phyloP scores from a whole-genome alignment of 2,329 filamentous ascomycete species.

The Ilyonectria mors-panacis region DNA sequence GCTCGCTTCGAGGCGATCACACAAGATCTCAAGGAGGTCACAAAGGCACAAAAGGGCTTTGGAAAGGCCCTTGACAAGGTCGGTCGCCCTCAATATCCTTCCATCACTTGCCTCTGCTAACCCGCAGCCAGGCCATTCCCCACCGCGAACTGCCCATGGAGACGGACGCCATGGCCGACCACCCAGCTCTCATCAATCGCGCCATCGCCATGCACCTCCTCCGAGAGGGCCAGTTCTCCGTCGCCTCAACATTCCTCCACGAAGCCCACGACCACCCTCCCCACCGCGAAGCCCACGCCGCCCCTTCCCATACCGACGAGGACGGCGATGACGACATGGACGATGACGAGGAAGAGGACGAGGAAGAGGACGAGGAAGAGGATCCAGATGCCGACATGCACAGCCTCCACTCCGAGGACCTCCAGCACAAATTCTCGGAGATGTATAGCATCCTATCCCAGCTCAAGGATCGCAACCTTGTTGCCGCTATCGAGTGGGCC shows the following conservation, averaged over 20 bases:
- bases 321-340: conserved; percentile 54
- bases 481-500: conserved; percentile 91
- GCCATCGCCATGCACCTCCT: conserved; percentile 97
- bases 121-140: conserved; percentile 54
- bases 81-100: conserved; percentile 36
- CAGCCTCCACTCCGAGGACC: conserved; percentile 58
- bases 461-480: conserved; percentile 80
- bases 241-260: conserved; percentile 86
- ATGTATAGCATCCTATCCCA: conserved; percentile 94
- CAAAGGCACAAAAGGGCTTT: conserved; percentile 86
- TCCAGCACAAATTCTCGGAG: conserved; percentile 86
- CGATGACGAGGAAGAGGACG: conserved; percentile 40
- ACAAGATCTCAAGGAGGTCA: conserved; percentile 85
- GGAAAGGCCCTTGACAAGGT: conserved; percentile 89
- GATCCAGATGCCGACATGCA: conserved; percentile 47
- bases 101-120: conserved; percentile 32
- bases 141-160: conserved; percentile 79
- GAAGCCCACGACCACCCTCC: conserved; percentile 70
- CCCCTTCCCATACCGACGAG: conserved; percentile 46
- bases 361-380: conserved; percentile 46
- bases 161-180: conserved; percentile 83
- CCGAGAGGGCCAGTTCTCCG: conserved; percentile 92
- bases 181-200: conserved; percentile 86
- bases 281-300: conserved; percentile 37
- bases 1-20: conserved; percentile 85